These are phyloP conservation scores for Sugiyamaella americana DNA, from an alignment of 805 yeast genomes.

Conservation along the genomic window DNA sequence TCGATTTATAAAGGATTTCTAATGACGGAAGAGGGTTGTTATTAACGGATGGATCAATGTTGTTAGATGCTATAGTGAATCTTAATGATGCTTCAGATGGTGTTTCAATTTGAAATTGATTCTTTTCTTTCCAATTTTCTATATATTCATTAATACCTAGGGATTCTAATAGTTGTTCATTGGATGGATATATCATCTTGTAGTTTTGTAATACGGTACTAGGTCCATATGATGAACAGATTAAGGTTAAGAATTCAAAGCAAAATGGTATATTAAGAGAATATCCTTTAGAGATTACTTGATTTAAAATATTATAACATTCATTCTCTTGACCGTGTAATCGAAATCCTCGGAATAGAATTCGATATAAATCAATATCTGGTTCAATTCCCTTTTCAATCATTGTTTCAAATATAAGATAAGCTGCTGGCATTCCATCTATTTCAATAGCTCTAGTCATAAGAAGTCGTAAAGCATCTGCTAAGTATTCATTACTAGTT, in stretches of 20 bases:
- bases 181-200: background rate
- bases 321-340: slow-evolving; percentile 24
- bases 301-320: slow-evolving; percentile 23
- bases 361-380: slow-evolving; percentile 15
- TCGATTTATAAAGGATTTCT: background rate
- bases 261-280: background rate
- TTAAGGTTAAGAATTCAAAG: background rate
- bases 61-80: background rate
- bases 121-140: background rate
- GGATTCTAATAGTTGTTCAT: background rate
- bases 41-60: background rate
- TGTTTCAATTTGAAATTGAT: background rate
- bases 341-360: slow-evolving; percentile 26
- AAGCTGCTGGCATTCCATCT: slow-evolving; percentile 24
- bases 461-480: slow-evolving; percentile 14
- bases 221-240: background rate
- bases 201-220: background rate
- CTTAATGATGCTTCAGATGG: background rate
- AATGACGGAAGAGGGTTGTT: background rate
- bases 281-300: background rate
- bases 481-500: background rate
- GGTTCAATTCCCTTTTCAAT: slow-evolving; percentile 20
- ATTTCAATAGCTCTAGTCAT: slow-evolving; percentile 23
- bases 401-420: slow-evolving; percentile 20
- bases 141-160: background rate